Evolutionary conservation across 164 flowering plant species (phyloP), one percentile per base, ranked within the genome.

Genomic region (Hamamelis virginiana): DNA sequence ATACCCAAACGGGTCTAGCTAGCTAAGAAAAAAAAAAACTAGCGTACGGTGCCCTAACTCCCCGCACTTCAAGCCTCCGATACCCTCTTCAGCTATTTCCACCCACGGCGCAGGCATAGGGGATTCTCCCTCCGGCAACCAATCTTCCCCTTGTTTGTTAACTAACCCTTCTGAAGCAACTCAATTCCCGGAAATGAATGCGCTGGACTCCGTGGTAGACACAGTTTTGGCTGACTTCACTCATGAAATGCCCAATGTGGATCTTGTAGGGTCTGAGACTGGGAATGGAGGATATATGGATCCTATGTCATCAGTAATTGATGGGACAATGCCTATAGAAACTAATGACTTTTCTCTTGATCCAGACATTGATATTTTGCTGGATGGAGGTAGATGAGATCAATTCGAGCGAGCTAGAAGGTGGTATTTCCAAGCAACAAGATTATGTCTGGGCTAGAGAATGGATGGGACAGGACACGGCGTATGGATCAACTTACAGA

Each of bases 401-500:
- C 14, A 65, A 67, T 59, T 75, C 75, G 11, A 72, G 72, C 52
- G 46, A 72, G 2, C 62, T 70, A 51, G 85, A 76, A 63, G 70
- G 48, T 62, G 76, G 59, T 16, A 23, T 19, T 41, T 65, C 61
- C 15, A 70, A 64, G 33, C 86, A 80, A 12, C 72, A 66, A 21
- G 80, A 80, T 27, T 44, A 71, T 26, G 15, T 19, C 33, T 12
- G 79, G 46, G 53, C 63, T 72, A 64, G 81, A 64, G 41, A 69
- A 64, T 57, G 82, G 74, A 18, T 76, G 77, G 82, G 75, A 80
- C 46, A 74, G 69, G 38, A n/a, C 67, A 46, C 78, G 73, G 51
- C 72, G 76, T 62, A 60, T 89, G 87, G 69, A 84, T 65, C 77
- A 81, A 70, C 80, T 89, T 4, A 80, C 89, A 21, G 85, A 84